These are phyloP conservation scores for Fallopia convolvulus DNA, from an alignment of 148 eudicot genomes.

Conservation along the genomic window DNA sequence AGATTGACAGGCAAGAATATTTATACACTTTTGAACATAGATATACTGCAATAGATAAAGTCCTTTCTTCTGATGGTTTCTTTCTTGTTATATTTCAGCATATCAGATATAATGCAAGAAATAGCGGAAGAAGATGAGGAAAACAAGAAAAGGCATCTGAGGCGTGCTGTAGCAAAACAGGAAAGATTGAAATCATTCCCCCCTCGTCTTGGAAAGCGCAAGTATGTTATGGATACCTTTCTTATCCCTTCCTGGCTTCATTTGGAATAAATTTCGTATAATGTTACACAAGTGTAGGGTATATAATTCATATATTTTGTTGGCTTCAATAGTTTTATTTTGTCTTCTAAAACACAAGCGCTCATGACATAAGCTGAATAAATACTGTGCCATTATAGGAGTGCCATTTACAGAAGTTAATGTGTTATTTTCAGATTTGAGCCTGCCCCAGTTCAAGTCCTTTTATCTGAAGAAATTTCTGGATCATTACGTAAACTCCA, in stretches of 20 bases:
- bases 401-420: not conserved
- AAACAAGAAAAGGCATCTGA: constrained; percentile 57
- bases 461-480: constrained; percentile 84
- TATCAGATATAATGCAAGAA: constrained; percentile 68
- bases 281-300: not conserved
- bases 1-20: constrained; percentile 57
- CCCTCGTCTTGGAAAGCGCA: constrained; percentile 81
- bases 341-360: not conserved
- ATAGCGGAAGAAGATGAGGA: constrained; percentile 83
- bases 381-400: not conserved
- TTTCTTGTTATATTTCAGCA: constrained; percentile 33
- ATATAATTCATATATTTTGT: not conserved
- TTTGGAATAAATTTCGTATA: not conserved
- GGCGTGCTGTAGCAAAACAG: constrained; percentile 59
- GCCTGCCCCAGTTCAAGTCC: constrained; percentile 88
- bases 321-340: not conserved
- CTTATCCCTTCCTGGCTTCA: not conserved
- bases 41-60: not conserved
- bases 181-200: constrained; percentile 67
- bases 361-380: not conserved
- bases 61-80: not conserved
- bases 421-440: constrained; percentile 43
- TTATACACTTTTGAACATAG: not conserved
- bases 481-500: constrained; percentile 90
- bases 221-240: constrained; percentile 35